phyloP scores from a whole-genome alignment of 2,329 filamentous ascomycete genomes.

The Calonectria pteridis region DNA sequence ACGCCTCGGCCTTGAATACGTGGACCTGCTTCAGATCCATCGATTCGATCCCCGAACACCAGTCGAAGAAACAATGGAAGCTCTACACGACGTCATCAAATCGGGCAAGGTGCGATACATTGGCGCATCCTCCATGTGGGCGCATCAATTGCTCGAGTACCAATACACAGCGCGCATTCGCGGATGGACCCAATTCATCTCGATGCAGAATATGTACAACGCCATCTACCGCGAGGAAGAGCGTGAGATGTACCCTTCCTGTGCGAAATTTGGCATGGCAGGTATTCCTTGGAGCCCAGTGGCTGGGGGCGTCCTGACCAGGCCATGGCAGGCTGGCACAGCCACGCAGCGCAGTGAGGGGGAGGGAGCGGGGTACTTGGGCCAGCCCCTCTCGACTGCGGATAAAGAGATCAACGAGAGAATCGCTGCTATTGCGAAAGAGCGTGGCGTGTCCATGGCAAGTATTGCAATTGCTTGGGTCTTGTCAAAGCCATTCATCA shows the following conservation, averaged over 20 bases:
- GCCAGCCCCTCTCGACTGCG: not conserved
- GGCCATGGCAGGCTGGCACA: not conserved
- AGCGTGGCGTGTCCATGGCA: not conserved
- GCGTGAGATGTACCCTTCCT: not conserved
- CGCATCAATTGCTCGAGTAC: conserved; percentile 3
- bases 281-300: conserved; percentile 4
- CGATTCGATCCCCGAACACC: not conserved
- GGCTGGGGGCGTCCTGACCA: not conserved
- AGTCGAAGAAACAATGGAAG: not conserved
- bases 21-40: conserved; percentile 2
- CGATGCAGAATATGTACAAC: not conserved
- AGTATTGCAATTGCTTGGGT: not conserved
- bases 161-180: not conserved
- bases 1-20: not conserved
- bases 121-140: not conserved
- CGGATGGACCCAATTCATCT: conserved; percentile 2
- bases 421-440: not conserved
- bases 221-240: conserved; percentile 2
- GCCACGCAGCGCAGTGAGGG: not conserved
- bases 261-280: not conserved
- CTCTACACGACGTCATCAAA: not conserved
- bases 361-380: not conserved
- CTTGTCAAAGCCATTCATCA: not conserved
- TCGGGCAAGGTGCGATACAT: conserved; percentile 1
- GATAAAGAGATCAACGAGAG: not conserved